Conservation (phyloP, 305 asterid genomes). For the Vinca major region DNA sequence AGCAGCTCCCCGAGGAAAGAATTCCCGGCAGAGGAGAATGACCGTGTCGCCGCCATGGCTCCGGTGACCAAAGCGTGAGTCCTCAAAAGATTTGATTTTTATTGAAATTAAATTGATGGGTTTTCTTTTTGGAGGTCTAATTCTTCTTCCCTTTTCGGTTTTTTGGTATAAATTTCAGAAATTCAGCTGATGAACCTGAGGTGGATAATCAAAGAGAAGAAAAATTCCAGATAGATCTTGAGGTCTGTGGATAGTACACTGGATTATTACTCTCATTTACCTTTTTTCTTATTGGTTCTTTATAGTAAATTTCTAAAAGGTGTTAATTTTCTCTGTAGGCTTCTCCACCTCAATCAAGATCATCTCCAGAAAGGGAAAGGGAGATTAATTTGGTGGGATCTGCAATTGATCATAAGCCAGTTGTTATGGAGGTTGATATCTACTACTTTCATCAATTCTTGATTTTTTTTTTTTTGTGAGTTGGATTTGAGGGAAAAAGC, state of each 20-base stretch:
- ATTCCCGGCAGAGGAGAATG: constrained; percentile 34
- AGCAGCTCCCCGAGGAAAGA: constrained; percentile 42
- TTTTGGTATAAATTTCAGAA: constrained; percentile 23
- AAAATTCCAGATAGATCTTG: constrained; percentile 48
- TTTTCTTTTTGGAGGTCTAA: neutral
- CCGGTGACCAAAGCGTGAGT: constrained; percentile 47
- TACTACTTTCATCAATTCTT: neutral
- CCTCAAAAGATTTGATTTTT: constrained; percentile 16
- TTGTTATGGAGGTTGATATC: constrained; percentile 25
- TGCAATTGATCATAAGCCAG: constrained; percentile 40
- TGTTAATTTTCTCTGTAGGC: constrained; percentile 39
- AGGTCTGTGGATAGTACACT: constrained; percentile 24
- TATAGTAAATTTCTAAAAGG: constrained; percentile 12
- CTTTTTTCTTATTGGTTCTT: constrained; percentile 3
- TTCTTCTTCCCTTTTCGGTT: neutral
- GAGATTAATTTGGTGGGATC: constrained; percentile 27
- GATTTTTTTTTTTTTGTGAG: neutral
- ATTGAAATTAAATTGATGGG: constrained; percentile 3
- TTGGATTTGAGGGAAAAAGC: neutral
- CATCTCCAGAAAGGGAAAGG: constrained; percentile 50
- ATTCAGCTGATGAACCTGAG: constrained; percentile 15
- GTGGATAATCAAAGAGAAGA: constrained; percentile 26
- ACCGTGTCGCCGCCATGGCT: constrained; percentile 30
- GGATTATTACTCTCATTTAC: neutral
- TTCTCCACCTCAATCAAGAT: constrained; percentile 68